Evolutionary conservation across 2,329 filamentous ascomycete genomes (phyloP).

Genomic region (Fusarium lyarnte): DNA sequence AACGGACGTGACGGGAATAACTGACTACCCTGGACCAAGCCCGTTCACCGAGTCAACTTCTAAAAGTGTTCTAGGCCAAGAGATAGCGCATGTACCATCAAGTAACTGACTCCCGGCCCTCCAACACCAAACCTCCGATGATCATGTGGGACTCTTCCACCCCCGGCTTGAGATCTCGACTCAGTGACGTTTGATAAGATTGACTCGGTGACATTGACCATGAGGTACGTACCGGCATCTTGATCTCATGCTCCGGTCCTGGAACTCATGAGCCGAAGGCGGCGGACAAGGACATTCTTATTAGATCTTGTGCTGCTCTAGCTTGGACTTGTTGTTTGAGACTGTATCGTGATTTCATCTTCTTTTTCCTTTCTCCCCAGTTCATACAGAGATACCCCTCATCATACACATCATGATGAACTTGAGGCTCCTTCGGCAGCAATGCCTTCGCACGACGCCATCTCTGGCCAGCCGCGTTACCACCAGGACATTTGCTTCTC

Average conservation of each 20-base stretch:
- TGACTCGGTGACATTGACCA: slow-evolving; percentile 31
- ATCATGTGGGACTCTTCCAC: slow-evolving; percentile 14
- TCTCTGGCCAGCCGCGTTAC: slow-evolving; percentile 33
- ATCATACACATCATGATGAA: slow-evolving; percentile 34
- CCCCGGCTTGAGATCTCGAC: slow-evolving; percentile 22
- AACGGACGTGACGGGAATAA: background rate
- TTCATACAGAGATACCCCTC: slow-evolving; percentile 1
- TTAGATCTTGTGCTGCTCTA: slow-evolving; percentile 28
- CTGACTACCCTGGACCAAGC: slow-evolving; percentile 24
- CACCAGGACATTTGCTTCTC: slow-evolving; percentile 35
- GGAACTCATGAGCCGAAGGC: slow-evolving; percentile 36
- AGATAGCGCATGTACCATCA: slow-evolving; percentile 15
- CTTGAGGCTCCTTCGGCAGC: slow-evolving; percentile 39
- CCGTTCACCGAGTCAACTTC: slow-evolving; percentile 5
- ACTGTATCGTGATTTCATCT: background rate
- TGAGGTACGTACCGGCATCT: slow-evolving; percentile 10
- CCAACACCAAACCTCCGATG: slow-evolving; percentile 5
- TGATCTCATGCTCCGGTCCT: slow-evolving; percentile 21
- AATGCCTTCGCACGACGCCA: slow-evolving; percentile 37
- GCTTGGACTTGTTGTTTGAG: background rate
- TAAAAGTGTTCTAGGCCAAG: slow-evolving; percentile 12
- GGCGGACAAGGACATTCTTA: slow-evolving; percentile 25
- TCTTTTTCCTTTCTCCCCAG: background rate
- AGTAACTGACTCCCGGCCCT: slow-evolving; percentile 26
- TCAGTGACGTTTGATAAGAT: slow-evolving; percentile 34